A percentile compares a stretch with the other conserved stretches of the same genome.
Conservation (phyloP, 331 rosid species). For the Acacia concinna region DNA sequence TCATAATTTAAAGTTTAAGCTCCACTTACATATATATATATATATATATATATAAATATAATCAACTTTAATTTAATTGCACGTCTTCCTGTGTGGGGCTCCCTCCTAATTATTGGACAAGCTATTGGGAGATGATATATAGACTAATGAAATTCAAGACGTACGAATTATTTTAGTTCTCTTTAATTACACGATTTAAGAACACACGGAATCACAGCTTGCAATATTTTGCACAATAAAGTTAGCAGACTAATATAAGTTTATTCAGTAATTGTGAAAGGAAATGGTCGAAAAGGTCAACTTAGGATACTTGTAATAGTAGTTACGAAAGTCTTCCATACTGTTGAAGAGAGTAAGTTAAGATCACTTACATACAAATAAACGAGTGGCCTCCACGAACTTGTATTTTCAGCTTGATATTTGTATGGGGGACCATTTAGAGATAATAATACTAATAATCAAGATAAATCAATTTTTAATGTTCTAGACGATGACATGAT, state of each 20-base stretch:
- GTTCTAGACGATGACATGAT: not conserved
- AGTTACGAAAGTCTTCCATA: not conserved
- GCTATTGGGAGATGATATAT: not conserved
- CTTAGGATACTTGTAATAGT: not conserved
- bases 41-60: too few species aligned
- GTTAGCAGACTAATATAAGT: too few species aligned
- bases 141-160: not conserved
- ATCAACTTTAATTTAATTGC: not conserved
- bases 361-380: not conserved
- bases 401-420: not conserved
- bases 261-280: not conserved
- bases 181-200: not conserved
- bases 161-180: not conserved
- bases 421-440: not conserved
- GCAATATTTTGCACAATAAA: not conserved
- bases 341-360: not conserved
- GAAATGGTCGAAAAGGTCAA: not conserved
- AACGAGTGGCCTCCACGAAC: not conserved
- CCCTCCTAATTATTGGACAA: not conserved
- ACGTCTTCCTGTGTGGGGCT: not conserved
- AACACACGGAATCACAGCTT: not conserved
- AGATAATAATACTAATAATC: not conserved
- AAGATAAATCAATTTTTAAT: not conserved
- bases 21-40: not conserved
- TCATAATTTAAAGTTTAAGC: not conserved